A percentile compares a stretch with the other conserved stretches of the same genome.
phyloP scores from a whole-genome alignment of 768 basidiomycete species.

The Rhodotorula babjevae region DNA sequence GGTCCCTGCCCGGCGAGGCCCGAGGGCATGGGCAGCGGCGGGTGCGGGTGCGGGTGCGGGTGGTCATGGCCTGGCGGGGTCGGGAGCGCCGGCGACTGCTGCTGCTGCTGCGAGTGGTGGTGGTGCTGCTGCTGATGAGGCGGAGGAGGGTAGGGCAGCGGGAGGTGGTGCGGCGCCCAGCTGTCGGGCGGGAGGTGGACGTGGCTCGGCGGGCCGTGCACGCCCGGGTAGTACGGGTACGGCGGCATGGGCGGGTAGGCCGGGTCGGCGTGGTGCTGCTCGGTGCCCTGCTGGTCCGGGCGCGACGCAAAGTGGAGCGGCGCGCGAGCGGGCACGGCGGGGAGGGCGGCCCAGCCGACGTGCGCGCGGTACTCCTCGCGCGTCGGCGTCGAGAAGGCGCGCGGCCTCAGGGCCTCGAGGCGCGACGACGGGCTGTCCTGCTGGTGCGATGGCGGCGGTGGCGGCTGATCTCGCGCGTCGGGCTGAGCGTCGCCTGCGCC shows the following conservation, averaged over 20 bases:
- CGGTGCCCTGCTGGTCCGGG: not conserved
- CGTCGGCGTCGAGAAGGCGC: slow-evolving; percentile 24
- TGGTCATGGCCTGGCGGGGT: too few species aligned
- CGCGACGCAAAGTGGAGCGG: not conserved
- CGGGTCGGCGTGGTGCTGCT: not conserved
- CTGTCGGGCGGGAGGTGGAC: not conserved
- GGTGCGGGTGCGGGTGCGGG: too few species aligned
- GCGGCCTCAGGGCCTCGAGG: not conserved
- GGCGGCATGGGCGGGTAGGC: not conserved
- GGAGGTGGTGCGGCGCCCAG: not conserved
- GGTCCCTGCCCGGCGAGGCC: not conserved
- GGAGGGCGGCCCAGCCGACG: not conserved
- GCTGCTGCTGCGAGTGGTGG: too few species aligned
- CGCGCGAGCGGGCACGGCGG: not conserved
- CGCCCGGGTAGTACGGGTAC: not conserved
- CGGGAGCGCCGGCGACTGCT: too few species aligned
- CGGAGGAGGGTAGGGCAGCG: not conserved
- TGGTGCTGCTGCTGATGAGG: not conserved
- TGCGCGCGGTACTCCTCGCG: slow-evolving; percentile 15
- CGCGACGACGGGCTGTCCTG: not conserved
- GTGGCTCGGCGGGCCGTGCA: not conserved
- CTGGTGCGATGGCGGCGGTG: not conserved
- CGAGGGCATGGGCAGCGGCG: too few species aligned
- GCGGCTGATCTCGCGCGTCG: not conserved
- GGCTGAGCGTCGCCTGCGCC: not conserved